Conservation (phyloP, 805 yeast species). For the Yamadazyma takamatsuzukensis region DNA sequence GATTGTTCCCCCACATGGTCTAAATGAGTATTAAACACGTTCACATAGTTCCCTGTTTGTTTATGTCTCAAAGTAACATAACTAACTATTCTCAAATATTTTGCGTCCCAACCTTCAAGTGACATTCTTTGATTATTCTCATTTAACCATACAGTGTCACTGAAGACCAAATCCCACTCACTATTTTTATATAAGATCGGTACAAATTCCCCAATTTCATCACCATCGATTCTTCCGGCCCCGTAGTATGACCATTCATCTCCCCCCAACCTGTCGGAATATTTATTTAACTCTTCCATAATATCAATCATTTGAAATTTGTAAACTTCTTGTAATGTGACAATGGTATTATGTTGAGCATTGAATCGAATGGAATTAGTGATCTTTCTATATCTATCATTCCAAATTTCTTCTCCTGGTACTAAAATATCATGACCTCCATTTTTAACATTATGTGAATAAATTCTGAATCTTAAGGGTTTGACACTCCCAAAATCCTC, state of each 20-base stretch:
- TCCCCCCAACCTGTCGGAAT: conserved; percentile 8
- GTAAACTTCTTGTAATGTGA: conserved; percentile 37
- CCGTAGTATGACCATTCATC: conserved; percentile 31
- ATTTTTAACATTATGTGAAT: conserved; percentile 33
- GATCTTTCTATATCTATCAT: conserved; percentile 14
- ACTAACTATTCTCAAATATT: conserved; percentile 28
- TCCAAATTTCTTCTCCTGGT: conserved; percentile 27
- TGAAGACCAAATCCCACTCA: conserved; percentile 27
- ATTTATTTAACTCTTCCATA: conserved; percentile 21
- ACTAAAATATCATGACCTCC: conserved; percentile 21
- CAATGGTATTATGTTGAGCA: conserved; percentile 25
- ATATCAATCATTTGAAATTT: conserved; percentile 32
- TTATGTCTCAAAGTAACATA: conserved; percentile 27
- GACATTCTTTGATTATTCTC: conserved; percentile 29
- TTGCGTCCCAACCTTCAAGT: conserved; percentile 37
- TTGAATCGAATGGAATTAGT: conserved; percentile 25
- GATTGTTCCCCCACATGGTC: conserved; percentile 33
- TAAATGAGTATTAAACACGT: conserved; percentile 37
- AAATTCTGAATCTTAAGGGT: conserved; percentile 25
- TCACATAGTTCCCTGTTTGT: conserved; percentile 23
- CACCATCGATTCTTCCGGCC: conserved; percentile 27
- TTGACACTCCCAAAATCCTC: conserved; percentile 9
- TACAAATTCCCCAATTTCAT: conserved; percentile 25
- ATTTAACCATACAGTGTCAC: conserved; percentile 33
- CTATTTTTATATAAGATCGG: conserved; percentile 26